Evolutionary conservation across 495 filamentous ascomycete genomes (phyloP), one percentile per base, ranked within the genome.

Genomic region (Aspergillus baeticus): DNA sequence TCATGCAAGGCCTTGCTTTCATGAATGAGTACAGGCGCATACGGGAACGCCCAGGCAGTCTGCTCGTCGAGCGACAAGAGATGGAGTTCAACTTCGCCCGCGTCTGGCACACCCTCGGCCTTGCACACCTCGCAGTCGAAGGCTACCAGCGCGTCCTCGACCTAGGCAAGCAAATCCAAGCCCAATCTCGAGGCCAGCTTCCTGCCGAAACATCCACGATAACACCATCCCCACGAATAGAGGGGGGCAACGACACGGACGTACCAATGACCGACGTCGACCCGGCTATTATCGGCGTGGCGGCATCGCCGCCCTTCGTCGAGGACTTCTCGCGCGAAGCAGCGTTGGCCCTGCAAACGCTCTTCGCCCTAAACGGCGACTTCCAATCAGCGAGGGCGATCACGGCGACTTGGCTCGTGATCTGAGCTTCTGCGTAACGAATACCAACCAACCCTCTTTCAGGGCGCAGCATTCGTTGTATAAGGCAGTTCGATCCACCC

Each of bases 61-160:
- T 72, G 2, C 61, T 73, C n/a, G 67, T 76, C 37, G 80, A 86
- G 62, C 67, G 75, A 41, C 89, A 92, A 67, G 94, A 98, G 69
- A 90, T 91, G 18, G 88, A 96, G 56, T 98, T 88, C 70, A 98
- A 98, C 63, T 80, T 92, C 42, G 94, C 83, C 17, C 79, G 91
- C 11, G 81, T 87, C 3, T 96, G 87, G 69, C 90, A 96, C 63
- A 74, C 88, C 35, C 79, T 98, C 8, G 91, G 92, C 1, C 69
- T 98, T 31, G 75, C 78, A 13, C 88, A 92, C 66, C 67, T 96
- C 13, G 93, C 94, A 2, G 73, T 89, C 14, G 81, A 85, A 29
- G 89, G 82, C 48, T 98, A 97, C 66, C 70, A 84, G 56, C 75
- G 77, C 45, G 80, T 84, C 33, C 69, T 84, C 35, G 60, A 72